Evolutionary conservation across 345 rosid genomes (phyloP), one percentile per base, ranked within the genome.

Genomic region (Citrus sp.): DNA sequence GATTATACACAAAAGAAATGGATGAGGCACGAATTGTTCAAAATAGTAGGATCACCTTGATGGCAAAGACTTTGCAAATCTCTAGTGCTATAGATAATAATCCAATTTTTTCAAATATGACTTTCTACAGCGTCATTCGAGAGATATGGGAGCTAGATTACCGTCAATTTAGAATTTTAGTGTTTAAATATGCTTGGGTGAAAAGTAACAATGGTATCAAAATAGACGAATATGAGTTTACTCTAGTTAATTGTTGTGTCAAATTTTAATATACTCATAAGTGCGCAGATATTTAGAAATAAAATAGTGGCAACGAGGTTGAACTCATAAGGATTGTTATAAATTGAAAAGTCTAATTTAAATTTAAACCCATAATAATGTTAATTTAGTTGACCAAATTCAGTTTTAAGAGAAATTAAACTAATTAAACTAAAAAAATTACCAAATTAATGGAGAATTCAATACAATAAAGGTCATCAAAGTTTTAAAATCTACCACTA

Each of bases 281-380:
- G 1, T 2, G 4, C 0, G 0, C 4, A 4, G 13, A 12, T 42
- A 9, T 42, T 3, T 42, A 42, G 0, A 42, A 42, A 42, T 42
- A 42, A 4, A 42, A 4, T 9, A 42, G 49, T 42, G 1, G 4
- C 14, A 12, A 12, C 0, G 2, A 42, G 14, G 0, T 42, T 42
- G 1, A 42, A 12, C 0, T 0, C 1, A 42, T 42, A 12, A 0
- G 4, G 0, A 10, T 42, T 42, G 49, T 2, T 42, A 42, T 42
- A 42, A 42, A 42, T 42, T 42, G 0, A 42, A 42, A 42, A 42
- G 0, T 0, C 0, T 10, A 42, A 42, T 42, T 42, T 10, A 42
- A 42, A 42, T 42, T 16, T 42, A 12, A 10, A 10, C 0, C 1
- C 46, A 9, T 9, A 9, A 9, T 40, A 40, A 40, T 40, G 3